Evolutionary conservation across 139 green algal genomes (phyloP), one percentile per base, ranked within the genome.

Genomic region (Chlorella sp.): DNA sequence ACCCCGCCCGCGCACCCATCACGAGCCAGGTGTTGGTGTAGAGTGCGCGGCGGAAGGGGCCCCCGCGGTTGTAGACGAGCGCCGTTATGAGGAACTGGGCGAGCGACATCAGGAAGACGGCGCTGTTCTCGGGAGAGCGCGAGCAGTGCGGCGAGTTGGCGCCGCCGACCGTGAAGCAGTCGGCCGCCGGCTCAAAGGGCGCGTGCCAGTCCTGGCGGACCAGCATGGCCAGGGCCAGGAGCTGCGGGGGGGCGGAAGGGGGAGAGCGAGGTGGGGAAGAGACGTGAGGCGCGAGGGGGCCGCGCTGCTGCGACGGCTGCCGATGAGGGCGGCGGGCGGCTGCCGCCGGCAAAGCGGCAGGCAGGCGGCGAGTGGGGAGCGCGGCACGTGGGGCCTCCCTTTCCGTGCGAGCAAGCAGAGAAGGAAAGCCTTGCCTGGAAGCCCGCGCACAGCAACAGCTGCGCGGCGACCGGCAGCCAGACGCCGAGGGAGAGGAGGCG

Each of bases 401-500:
- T n/a, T n/a, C n/a, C n/a, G n/a, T n/a, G n/a, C n/a, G n/a, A n/a
- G n/a, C n/a, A n/a, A n/a, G n/a, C n/a, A n/a, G n/a, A n/a, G n/a
- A n/a, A n/a, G n/a, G n/a, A n/a, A n/a, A n/a, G n/a, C n/a, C n/a
- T n/a, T n/a, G 87, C 68, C 82, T 91, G 87, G 71, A 92, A 90
- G 8, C 78, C 63, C 14, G 86, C 76, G 17, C 88, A 72, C 31
- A 87, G 81, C 9, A 70, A 36, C 46, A 91, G 84, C 77, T 92
- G 88, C 64, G 79, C 19, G 42, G 82, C 61, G 21, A 89, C 84
- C 15, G 74, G 80, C 25, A 88, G 38, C 53, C 88, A 68, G 29
- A 92, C 80, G n/a, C 84, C 84, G 43, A 79, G 15, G 19, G 58
- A 81, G 84, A 92, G 84, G 56, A 92, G 82, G 33, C 88, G 84